Conservation (phyloP, 1,284 basidiomycete genomes). For the Irpex rosettiformis region DNA sequence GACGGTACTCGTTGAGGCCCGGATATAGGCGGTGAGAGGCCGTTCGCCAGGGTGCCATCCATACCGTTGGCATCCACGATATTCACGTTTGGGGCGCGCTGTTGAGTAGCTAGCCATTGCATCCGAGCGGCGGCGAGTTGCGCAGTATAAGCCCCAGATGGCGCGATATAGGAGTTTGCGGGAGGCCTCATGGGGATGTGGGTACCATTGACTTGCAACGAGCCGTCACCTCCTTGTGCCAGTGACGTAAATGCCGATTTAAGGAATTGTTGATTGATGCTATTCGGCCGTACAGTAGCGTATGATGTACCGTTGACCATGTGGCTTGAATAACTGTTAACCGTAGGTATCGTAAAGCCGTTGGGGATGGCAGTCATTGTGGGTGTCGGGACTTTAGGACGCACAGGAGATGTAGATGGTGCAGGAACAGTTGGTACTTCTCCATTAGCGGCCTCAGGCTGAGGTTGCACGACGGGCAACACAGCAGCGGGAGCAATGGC, state of each 20-base stretch:
- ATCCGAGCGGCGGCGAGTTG: slow-evolving; percentile 39
- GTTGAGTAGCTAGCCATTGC: slow-evolving; percentile 33
- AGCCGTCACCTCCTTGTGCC: slow-evolving; percentile 35
- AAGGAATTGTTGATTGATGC: slow-evolving; percentile 45
- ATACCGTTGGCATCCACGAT: slow-evolving; percentile 26
- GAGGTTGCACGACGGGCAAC: slow-evolving; percentile 10
- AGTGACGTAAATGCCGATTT: slow-evolving; percentile 46
- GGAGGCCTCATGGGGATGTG: slow-evolving; percentile 27
- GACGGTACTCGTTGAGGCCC: slow-evolving; percentile 45
- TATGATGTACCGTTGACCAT: slow-evolving; percentile 31
- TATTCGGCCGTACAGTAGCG: slow-evolving; percentile 22
- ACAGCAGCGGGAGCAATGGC: slow-evolving; percentile 16
- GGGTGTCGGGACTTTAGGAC: slow-evolving; percentile 43
- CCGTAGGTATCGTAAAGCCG: slow-evolving; percentile 41
- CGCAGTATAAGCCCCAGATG: slow-evolving; percentile 37
- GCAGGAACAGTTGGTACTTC: slow-evolving; percentile 15
- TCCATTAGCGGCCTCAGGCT: slow-evolving; percentile 5
- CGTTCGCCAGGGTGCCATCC: slow-evolving; percentile 23
- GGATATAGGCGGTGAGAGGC: slow-evolving; percentile 30
- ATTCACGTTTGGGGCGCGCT: slow-evolving; percentile 25
- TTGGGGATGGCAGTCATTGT: slow-evolving; percentile 33
- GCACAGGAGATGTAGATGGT: slow-evolving; percentile 27
- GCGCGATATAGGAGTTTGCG: slow-evolving; percentile 28
- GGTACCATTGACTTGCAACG: slow-evolving; percentile 32
- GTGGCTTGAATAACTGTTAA: slow-evolving; percentile 36